These are phyloP conservation scores for Schoenoplectus triqueter DNA, from an alignment of 202 grass and related monocot genomes.

Conservation along the genomic window DNA sequence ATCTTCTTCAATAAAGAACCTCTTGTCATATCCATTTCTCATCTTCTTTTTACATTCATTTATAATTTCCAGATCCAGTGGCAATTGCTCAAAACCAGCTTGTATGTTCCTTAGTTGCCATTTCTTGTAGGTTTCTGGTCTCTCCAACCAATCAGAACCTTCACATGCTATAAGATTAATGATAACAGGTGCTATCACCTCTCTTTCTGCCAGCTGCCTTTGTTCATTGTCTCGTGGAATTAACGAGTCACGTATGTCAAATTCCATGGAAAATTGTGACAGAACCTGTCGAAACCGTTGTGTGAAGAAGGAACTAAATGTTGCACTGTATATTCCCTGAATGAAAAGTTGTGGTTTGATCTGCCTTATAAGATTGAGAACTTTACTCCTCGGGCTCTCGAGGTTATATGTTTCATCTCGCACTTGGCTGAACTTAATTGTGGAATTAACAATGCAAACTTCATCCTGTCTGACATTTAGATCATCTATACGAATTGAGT, in stretches of 20 bases:
- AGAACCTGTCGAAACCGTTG: slow-evolving; percentile 46
- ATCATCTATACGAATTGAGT: slow-evolving; percentile 50
- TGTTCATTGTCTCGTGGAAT: slow-evolving; percentile 46
- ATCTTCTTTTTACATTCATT: slow-evolving; percentile 45
- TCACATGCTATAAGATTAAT: slow-evolving; percentile 59
- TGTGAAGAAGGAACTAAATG: slow-evolving; percentile 44
- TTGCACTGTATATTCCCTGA: slow-evolving; percentile 43
- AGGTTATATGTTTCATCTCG: slow-evolving; percentile 23
- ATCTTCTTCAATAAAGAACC: slow-evolving; percentile 54
- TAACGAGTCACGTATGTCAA: slow-evolving; percentile 49
- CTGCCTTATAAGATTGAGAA: slow-evolving; percentile 45
- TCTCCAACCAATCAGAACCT: slow-evolving; percentile 52
- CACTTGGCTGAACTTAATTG: slow-evolving; percentile 10
- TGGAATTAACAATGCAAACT: slow-evolving; percentile 61
- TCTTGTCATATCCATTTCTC: slow-evolving; percentile 42
- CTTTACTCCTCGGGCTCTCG: slow-evolving; percentile 48
- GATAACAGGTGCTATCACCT: slow-evolving; percentile 29
- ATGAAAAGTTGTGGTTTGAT: slow-evolving; percentile 48
- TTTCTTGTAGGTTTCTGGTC: slow-evolving; percentile 53
- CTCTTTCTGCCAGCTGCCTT: slow-evolving; percentile 42
- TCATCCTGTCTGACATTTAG: slow-evolving; percentile 59
- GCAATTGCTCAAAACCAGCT: slow-evolving; percentile 46
- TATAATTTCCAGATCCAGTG: slow-evolving; percentile 36
- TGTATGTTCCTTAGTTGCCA: slow-evolving; percentile 54
- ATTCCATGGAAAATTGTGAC: slow-evolving; percentile 47